phyloP scores from a whole-genome alignment of 2,329 filamentous ascomycete genomes.

The Claviceps africana region DNA sequence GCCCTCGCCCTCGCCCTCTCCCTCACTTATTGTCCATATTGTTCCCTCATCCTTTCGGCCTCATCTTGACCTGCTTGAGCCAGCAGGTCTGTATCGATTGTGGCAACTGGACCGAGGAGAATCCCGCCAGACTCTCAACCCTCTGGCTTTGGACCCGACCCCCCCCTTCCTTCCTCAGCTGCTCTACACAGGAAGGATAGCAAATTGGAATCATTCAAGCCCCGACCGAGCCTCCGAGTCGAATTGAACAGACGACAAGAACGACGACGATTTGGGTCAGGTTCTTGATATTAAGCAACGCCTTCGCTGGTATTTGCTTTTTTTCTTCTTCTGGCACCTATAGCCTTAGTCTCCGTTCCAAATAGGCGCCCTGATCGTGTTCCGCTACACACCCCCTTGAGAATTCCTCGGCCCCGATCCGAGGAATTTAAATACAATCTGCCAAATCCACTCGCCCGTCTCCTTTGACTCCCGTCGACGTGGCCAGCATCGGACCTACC shows the following conservation, averaged over 20 bases:
- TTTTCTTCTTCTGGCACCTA: constrained; percentile 4
- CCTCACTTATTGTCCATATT: constrained; percentile 30
- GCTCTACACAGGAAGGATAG: constrained; percentile 14
- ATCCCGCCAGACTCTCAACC: constrained; percentile 14
- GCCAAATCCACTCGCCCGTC: constrained; percentile 16
- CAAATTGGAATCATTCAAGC: constrained; percentile 15
- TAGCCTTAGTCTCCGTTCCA: constrained; percentile 3
- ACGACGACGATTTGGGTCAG: constrained; percentile 9
- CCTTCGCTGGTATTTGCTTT: constrained; percentile 27
- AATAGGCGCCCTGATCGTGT: constrained; percentile 7
- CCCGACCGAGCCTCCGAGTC: constrained; percentile 6
- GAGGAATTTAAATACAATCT: constrained; percentile 26
- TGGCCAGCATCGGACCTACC: constrained; percentile 14
- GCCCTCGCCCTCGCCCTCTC: constrained; percentile 26
- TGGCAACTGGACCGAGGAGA: constrained; percentile 21
- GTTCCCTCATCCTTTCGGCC: constrained; percentile 37
- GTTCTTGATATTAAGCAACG: constrained; percentile 14
- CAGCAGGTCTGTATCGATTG: constrained; percentile 21
- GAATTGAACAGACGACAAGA: constrained; percentile 6
- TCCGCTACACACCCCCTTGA: constrained; percentile 11
- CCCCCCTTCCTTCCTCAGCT: constrained; percentile 10
- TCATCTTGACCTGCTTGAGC: constrained; percentile 29
- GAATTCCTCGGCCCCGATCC: constrained; percentile 30
- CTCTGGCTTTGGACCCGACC: constrained; percentile 1
- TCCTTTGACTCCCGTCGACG: constrained; percentile 12